phyloP scores from a whole-genome alignment of 805 yeast genomes.

The Ascoidea tarda region DNA sequence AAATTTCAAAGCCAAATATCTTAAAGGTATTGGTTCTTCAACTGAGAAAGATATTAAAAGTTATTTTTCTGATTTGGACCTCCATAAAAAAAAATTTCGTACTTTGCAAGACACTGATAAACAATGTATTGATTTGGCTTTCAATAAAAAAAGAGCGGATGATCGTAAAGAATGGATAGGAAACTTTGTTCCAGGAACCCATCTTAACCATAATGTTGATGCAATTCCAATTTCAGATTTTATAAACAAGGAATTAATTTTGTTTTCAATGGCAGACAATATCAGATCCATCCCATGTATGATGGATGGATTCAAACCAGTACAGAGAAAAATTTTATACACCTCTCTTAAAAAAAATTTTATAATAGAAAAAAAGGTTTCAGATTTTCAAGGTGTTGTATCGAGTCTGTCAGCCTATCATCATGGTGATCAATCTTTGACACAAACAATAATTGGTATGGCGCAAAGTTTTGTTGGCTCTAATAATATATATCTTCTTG shows the following conservation, averaged over 20 bases:
- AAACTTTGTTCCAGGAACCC: slow-evolving; percentile 84
- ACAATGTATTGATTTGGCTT: slow-evolving; percentile 75
- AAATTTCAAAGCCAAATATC: slow-evolving; percentile 88
- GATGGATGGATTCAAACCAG: slow-evolving; percentile 92
- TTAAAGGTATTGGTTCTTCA: slow-evolving; percentile 98
- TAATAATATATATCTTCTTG: slow-evolving; percentile 69
- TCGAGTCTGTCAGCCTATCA: slow-evolving; percentile 86
- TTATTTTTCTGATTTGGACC: slow-evolving; percentile 74
- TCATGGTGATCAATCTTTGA: slow-evolving; percentile 84
- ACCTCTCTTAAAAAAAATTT: slow-evolving; percentile 78
- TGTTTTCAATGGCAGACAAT: slow-evolving; percentile 94
- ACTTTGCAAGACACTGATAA: slow-evolving; percentile 68
- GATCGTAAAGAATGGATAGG: slow-evolving; percentile 96
- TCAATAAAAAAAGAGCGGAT: slow-evolving; percentile 89
- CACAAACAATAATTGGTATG: slow-evolving; percentile 81
- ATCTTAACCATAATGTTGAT: slow-evolving; percentile 60
- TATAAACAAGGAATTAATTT: slow-evolving; percentile 86
- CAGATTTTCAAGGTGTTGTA: slow-evolving; percentile 81
- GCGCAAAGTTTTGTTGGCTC: slow-evolving; percentile 95
- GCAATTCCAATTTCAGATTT: slow-evolving; percentile 87
- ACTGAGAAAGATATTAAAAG: slow-evolving; percentile 70
- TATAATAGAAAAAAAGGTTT: slow-evolving; percentile 70
- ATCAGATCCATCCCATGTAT: slow-evolving; percentile 90
- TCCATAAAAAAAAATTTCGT: slow-evolving; percentile 76
- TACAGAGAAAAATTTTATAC: slow-evolving; percentile 85